Evolutionary conservation across 1,139 yeast species (phyloP), one percentile per base, ranked within the genome.

Genomic region (Geotrichum restrictum): DNA sequence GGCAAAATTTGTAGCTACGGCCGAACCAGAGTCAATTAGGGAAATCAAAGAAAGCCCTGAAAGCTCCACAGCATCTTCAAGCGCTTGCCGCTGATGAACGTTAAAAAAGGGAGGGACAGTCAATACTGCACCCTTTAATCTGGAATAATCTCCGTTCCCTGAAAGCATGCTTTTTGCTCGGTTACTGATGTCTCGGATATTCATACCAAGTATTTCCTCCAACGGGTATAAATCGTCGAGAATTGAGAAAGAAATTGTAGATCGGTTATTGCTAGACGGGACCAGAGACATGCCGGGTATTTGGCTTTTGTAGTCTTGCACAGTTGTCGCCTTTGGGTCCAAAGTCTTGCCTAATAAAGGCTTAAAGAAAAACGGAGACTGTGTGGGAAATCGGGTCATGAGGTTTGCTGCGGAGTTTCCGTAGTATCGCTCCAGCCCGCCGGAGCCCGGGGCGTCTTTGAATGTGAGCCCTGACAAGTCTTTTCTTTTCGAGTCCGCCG

Each of bases 401-500:
- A 85, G 73, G 0, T 88, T 78, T 16, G 82, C 77, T 1, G 93
- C 88, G 19, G 83, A 80, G 1, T 88, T 79, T 3, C 98, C 98
- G 65, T 84, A 91, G 0, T 81, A 72, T 59, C 98, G 77, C 64
- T 85, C 94, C 21, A 85, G 60, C 36, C 77, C 84, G 1, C 57
- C 61, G 13, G 72, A 73, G 11, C 73, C 62, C 6, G 58, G 55
- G 10, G 49, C 57, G 52, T 4, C 69, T 59, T 85, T 79, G 57
- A 91, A 76, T 1, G 87, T 83, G 29, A 93, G 63, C 0, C 95
- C 96, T 1, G 91, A 78, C 11, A 82, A 74, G 63, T 93, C 98
- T 67, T 93, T 93, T 56, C 98, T 77, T 68, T 89, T 88, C 6
- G 96, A 87, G 64, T 93, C 98, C 40, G 88, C 85, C 3, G 97